Conservation (phyloP, 2,329 filamentous ascomycete genomes). For the Exophiala sideris region DNA sequence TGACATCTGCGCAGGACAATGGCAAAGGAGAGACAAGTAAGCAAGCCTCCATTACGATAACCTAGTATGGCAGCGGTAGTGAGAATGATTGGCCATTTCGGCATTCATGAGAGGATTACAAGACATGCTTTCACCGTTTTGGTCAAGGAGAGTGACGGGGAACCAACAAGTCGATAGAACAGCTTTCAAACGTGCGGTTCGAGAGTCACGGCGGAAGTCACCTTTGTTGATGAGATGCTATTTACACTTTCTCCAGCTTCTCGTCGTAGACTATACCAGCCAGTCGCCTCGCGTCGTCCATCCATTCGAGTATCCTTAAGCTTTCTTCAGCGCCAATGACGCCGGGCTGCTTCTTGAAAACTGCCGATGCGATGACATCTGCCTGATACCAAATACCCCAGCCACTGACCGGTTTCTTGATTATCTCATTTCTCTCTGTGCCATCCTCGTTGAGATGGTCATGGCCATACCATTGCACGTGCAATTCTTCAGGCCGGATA, state of each 20-base stretch:
- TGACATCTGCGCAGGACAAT: no score
- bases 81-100: no score
- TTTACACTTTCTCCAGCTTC: slow-evolving; percentile 12
- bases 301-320: slow-evolving; percentile 26
- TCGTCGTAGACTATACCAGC: slow-evolving; percentile 26
- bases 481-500: slow-evolving; percentile 31
- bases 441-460: slow-evolving; percentile 29
- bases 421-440: slow-evolving; percentile 29
- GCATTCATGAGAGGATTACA: no score
- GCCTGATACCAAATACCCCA: slow-evolving; percentile 35
- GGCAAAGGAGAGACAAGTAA: no score
- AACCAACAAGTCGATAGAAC: no score
- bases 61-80: no score
- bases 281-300: slow-evolving; percentile 25
- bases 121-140: no score
- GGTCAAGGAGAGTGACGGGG: no score
- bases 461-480: slow-evolving; percentile 29
- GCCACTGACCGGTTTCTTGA: slow-evolving; percentile 29
- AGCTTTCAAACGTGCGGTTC: no score
- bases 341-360: slow-evolving; percentile 12
- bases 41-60: no score
- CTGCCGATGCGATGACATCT: slow-evolving; percentile 30
- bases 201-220: no score
- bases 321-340: slow-evolving; percentile 27
- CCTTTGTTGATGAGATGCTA: background rate